Evolutionary conservation across 2,329 filamentous ascomycete species (phyloP).

Genomic region (Venturia oleaginea): DNA sequence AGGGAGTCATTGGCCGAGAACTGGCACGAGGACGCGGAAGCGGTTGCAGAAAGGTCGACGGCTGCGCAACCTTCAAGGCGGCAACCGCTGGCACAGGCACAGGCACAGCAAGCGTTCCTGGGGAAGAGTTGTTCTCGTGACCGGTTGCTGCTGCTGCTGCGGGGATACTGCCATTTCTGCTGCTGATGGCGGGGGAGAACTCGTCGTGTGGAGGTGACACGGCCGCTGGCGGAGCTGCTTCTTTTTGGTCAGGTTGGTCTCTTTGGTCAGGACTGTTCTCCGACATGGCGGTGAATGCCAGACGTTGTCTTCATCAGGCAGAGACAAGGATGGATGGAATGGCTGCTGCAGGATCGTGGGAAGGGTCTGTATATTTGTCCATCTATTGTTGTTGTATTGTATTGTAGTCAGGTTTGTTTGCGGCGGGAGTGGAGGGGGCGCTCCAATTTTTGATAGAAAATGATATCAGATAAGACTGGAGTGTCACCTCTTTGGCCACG

Average conservation of each 20-base stretch:
- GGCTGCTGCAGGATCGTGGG: neutral
- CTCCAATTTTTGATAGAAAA: neutral
- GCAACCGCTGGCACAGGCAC: neutral
- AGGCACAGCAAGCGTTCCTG: conserved; percentile 12
- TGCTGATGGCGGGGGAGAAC: neutral
- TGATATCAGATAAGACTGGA: conserved; percentile 4
- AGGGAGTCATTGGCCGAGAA: conserved; percentile 10
- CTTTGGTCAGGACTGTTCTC: neutral
- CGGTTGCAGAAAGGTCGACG: conserved; percentile 24
- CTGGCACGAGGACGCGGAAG: conserved; percentile 9
- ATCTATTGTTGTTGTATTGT: neutral
- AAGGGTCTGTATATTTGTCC: neutral
- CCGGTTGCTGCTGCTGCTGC: conserved; percentile 1
- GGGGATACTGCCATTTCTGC: neutral
- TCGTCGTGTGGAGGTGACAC: conserved; percentile 6
- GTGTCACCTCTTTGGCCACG: neutral
- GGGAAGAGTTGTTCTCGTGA: neutral
- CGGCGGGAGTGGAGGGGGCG: neutral
- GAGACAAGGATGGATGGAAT: neutral
- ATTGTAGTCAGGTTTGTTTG: neutral
- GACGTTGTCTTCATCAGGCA: conserved; percentile 1
- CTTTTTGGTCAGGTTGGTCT: neutral
- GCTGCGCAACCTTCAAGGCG: conserved; percentile 20
- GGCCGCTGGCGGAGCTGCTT: neutral
- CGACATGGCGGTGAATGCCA: conserved; percentile 1